These are phyloP conservation scores for Rhodotorula taiwanensis DNA, from an alignment of 768 basidiomycete species.

Conservation along the genomic window DNA sequence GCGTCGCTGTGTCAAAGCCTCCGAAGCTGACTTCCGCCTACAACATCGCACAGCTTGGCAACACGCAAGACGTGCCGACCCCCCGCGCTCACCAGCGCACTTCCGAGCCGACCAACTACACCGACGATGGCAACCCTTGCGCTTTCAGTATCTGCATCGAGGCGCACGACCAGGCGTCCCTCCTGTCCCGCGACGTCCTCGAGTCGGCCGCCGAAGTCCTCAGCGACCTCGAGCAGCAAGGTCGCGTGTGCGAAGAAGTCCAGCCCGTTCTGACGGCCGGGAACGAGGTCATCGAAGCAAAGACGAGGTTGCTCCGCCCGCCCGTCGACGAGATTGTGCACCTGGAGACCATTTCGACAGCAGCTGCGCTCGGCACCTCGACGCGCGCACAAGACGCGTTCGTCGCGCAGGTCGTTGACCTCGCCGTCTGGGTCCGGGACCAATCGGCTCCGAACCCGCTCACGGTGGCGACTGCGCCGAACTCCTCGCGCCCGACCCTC, in stretches of 20 bases:
- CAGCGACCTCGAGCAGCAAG: constrained; percentile 22
- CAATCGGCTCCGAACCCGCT: constrained; percentile 23
- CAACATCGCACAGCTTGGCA: constrained; percentile 56
- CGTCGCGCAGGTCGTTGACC: constrained; percentile 35
- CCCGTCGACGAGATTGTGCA: constrained; percentile 39
- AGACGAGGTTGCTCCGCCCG: constrained; percentile 17
- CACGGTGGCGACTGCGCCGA: no score
- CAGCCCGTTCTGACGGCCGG: constrained; percentile 2
- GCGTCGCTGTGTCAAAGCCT: background rate
- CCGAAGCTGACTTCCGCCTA: background rate
- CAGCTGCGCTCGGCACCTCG: constrained; percentile 11
- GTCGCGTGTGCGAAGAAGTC: constrained; percentile 24
- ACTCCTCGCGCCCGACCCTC: background rate
- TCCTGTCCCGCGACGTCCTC: constrained; percentile 5
- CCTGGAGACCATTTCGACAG: constrained; percentile 39
- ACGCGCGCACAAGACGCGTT: constrained; percentile 3
- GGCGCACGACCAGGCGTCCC: constrained; percentile 66
- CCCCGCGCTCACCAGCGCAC: constrained; percentile 3
- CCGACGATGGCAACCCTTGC: constrained; percentile 47
- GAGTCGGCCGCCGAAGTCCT: constrained; percentile 8
- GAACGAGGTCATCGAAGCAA: constrained; percentile 9
- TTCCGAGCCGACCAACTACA: constrained; percentile 46
- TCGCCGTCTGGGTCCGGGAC: constrained; percentile 38
- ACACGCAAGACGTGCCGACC: constrained; percentile 70
- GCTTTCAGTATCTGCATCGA: constrained; percentile 84